Conservation (phyloP, 331 rosid species). For the Malus hybrid region DNA sequence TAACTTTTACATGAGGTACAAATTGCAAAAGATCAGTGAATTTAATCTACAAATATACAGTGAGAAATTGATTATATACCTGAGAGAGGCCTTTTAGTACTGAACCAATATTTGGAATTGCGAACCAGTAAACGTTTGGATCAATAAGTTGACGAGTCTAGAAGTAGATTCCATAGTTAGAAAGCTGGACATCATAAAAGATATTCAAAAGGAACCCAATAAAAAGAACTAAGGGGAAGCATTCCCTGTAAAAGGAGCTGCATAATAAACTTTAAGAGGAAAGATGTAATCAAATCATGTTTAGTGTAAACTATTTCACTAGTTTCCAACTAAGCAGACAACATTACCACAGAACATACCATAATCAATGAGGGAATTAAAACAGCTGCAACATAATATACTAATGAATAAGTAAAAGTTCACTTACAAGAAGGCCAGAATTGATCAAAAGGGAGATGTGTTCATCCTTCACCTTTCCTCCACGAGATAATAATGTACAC, state of each 20-base stretch:
- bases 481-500: constrained; percentile 75
- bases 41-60: not conserved
- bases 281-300: not conserved
- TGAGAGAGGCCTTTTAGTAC: constrained; percentile 78
- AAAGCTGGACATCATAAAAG: constrained; percentile 17
- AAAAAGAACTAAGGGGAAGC: not conserved
- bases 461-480: constrained; percentile 81
- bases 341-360: not conserved
- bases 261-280: not conserved
- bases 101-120: constrained; percentile 84
- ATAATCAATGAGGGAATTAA: not conserved
- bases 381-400: not conserved
- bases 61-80: constrained; percentile 36
- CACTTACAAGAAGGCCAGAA: constrained; percentile 79
- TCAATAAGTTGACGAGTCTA: constrained; percentile 90
- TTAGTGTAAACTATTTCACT: not conserved
- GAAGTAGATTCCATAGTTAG: constrained; percentile 16
- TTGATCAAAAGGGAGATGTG: constrained; percentile 78
- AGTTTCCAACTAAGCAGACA: not conserved
- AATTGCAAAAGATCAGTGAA: not conserved
- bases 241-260: not conserved
- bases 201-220: not conserved
- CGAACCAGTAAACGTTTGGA: constrained; percentile 79
- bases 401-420: constrained; percentile 2
- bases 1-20: not conserved